Conservation (phyloP, 2,329 filamentous ascomycete genomes). For the Hyphodiscus sp. region DNA sequence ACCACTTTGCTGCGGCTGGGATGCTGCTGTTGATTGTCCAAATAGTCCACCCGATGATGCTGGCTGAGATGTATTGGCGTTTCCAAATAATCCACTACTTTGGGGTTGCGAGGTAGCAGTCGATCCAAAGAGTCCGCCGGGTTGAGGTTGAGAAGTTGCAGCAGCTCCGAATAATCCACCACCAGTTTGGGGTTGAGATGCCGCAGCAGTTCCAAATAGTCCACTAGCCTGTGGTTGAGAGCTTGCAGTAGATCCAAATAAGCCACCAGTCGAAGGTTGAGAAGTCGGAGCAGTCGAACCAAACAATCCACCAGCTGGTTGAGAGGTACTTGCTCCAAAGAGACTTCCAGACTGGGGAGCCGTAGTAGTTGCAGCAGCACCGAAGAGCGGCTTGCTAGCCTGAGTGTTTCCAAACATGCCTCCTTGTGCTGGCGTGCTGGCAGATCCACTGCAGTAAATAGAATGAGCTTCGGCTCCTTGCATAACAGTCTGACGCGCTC, state of each 20-base stretch:
- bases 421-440: conserved; percentile 22
- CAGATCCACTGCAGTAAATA: conserved; percentile 23
- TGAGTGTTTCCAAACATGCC: conserved; percentile 28
- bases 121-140: conserved; percentile 18
- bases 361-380: conserved; percentile 18
- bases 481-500: not conserved
- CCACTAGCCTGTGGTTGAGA: conserved; percentile 21
- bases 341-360: conserved; percentile 26
- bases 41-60: conserved; percentile 1
- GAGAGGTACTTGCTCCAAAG: conserved; percentile 24
- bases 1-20: conserved; percentile 7
- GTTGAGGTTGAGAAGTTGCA: conserved; percentile 5
- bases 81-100: conserved; percentile 28
- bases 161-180: conserved; percentile 28
- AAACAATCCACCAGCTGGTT: conserved; percentile 18
- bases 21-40: not conserved
- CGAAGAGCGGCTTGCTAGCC: conserved; percentile 30
- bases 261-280: conserved; percentile 18
- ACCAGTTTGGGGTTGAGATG: conserved; percentile 15
- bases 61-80: conserved; percentile 9
- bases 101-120: conserved; percentile 10
- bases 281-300: conserved; percentile 14
- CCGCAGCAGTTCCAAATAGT: conserved; percentile 26
- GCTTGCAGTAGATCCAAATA: conserved; percentile 26
- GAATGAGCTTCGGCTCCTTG: conserved; percentile 14